phyloP scores from a whole-genome alignment of 1,284 basidiomycete genomes.

The Calocybe gambosa region DNA sequence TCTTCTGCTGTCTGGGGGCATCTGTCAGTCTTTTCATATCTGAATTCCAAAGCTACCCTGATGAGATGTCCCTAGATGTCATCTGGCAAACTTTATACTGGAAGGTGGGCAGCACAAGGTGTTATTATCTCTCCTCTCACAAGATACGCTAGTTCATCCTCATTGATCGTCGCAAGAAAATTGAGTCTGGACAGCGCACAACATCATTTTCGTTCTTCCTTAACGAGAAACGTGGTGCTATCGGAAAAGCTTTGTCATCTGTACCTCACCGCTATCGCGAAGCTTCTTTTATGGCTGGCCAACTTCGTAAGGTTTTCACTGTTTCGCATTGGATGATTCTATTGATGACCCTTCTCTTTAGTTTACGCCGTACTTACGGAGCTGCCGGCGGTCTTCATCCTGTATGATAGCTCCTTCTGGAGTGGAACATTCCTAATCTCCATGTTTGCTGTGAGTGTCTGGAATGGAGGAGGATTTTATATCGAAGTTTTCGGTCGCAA shows the following conservation, averaged over 20 bases:
- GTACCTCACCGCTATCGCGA: slow-evolving; percentile 61
- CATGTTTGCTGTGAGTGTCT: slow-evolving; percentile 78
- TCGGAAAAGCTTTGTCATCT: slow-evolving; percentile 63
- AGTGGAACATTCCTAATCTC: slow-evolving; percentile 71
- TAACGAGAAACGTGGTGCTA: slow-evolving; percentile 78
- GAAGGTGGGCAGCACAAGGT: slow-evolving; percentile 48
- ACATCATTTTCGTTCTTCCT: slow-evolving; percentile 83
- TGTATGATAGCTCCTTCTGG: slow-evolving; percentile 73
- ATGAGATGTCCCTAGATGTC: slow-evolving; percentile 47
- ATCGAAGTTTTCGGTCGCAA: slow-evolving; percentile 95
- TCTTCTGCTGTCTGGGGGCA: slow-evolving; percentile 61
- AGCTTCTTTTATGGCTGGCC: slow-evolving; percentile 77
- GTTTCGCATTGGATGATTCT: background rate
- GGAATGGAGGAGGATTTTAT: slow-evolving; percentile 85
- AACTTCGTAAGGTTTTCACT: slow-evolving; percentile 58
- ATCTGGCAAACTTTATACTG: slow-evolving; percentile 88
- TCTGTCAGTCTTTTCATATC: slow-evolving; percentile 49
- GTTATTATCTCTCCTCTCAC: slow-evolving; percentile 1
- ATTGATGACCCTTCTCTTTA: slow-evolving; percentile 22
- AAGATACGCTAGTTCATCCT: slow-evolving; percentile 61
- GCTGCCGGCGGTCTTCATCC: slow-evolving; percentile 75
- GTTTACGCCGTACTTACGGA: slow-evolving; percentile 86
- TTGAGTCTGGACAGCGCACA: slow-evolving; percentile 79
- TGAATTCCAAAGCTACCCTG: slow-evolving; percentile 6
- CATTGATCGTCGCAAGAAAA: slow-evolving; percentile 78